Base-by-base conservation (phyloP, 2,329 filamentous ascomycete species). In the Microcera coccophila region DNA sequence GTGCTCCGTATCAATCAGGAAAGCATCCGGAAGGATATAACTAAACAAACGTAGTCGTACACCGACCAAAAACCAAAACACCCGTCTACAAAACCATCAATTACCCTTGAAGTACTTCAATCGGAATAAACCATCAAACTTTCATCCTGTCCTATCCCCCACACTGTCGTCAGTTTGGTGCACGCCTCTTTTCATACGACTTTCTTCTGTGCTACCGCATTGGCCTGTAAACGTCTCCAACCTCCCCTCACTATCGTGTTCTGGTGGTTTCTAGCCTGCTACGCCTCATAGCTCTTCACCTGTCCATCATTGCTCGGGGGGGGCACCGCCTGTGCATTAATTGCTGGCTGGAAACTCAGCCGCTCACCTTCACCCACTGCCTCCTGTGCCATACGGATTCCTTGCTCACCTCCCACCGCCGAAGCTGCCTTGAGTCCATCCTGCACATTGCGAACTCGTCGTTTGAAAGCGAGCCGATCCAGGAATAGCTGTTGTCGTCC, bases 401-500 rank as follows among this genome's bases (percentile, higher is more conserved):
- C 73, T 44, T 74, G 71, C 15, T 78, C 76, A 21, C 73, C 75
- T 5, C 75, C 76, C 5, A 64, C 61, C 0, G 66, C 57, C 0
- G 68, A 69, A 1, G 75, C 78, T n/a, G 69, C 69, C 63, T 75
- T 77, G n/a, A 95, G 73, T 1, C 77, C 76, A 35, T 89, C 84
- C 67, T 96, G 88, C 1, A 90, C 85, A 49, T 90, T 86, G 41
- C 83, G 80, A 19, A 96, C 86, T 40, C 90, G 81, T 66, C 86
- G 85, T 72, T 93, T 90, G 72, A 97, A 95, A 2, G 86, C 80
- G 38, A 98, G 74, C 18, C 93, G 82, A 65, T 98, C 93, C 28
- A 97, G 73, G 74, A 97, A 95, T 15, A 98, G 78, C 64, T 96
- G 87, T 65, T 97, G 90, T 21, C 91, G 82, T 31, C 87, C 88